These are phyloP conservation scores for Aspergillus sp. DNA, from an alignment of 2,329 filamentous ascomycete genomes.

Conservation along the genomic window DNA sequence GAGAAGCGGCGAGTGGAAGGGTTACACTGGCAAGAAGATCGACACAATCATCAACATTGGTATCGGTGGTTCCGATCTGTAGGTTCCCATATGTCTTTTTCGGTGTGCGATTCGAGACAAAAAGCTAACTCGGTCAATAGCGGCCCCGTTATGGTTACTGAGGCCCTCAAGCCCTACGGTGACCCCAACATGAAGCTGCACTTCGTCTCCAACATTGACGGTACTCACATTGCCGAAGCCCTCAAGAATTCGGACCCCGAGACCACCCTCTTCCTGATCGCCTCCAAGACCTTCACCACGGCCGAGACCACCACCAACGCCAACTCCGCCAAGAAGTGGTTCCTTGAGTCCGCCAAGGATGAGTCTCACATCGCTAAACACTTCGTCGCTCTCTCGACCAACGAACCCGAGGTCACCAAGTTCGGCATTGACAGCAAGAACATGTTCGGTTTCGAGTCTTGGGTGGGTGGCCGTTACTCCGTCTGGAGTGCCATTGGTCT, in stretches of 20 bases:
- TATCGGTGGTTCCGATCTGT: conserved; percentile 97
- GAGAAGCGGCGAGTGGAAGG: conserved; percentile 92
- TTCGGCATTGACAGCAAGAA: conserved; percentile 98
- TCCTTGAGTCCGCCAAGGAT: conserved; percentile 78
- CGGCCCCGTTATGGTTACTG: conserved; percentile 97
- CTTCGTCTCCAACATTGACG: conserved; percentile 99
- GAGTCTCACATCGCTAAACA: conserved; percentile 79
- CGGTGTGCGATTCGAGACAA: background rate
- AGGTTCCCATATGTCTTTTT: conserved; percentile 37
- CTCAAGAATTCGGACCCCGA: conserved; percentile 84
- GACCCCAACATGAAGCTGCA: conserved; percentile 80
- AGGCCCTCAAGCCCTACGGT: conserved; percentile 92
- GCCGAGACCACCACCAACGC: conserved; percentile 96
- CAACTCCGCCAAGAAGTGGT: conserved; percentile 95
- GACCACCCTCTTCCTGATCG: conserved; percentile 96
- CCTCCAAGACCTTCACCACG: conserved; percentile 98
- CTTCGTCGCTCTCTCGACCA: conserved; percentile 96
- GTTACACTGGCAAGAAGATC: conserved; percentile 93
- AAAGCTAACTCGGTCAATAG: conserved; percentile 40
- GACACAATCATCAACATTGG: conserved; percentile 95
- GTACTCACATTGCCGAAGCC: conserved; percentile 94
- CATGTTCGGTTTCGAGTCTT: conserved; percentile 99
- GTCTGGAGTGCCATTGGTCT: conserved; percentile 98
- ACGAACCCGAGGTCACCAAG: conserved; percentile 90
- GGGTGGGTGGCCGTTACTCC: conserved; percentile 96